Base-by-base conservation (phyloP, 2,329 filamentous ascomycete species). In the Helotiales sp. region DNA sequence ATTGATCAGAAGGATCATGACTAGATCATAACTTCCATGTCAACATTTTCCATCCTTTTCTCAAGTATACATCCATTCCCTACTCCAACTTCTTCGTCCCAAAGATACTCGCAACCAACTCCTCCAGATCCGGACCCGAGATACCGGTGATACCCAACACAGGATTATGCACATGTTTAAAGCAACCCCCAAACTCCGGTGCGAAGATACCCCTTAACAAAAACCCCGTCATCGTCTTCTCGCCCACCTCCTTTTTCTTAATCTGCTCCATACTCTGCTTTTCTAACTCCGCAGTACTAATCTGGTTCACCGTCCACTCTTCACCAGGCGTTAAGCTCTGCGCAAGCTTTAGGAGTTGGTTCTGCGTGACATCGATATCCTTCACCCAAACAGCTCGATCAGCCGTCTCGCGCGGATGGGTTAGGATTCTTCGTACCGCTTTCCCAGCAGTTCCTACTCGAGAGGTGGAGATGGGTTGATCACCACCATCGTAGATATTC, bases 401-500 rank as follows among this genome's bases (percentile, higher is more conserved):
- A 65, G 76, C 76, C 0, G 82, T 85, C 67, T 81, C 76, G 1
- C 78, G 74, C 0, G 76, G 79, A 53, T 83, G 74, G 5, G 69
- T 61, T 2, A 85, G 67, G 2, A 84, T 71, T 0, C 76, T 77
- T 0, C 77, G 75, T 0, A 86, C 74, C 1, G 77, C 79, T 33
- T 78, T 73, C 0, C 69, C 81, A n/a, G 84, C 67, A 1, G 74
- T 75, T 0, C 68, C 61, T 1, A 85, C 70, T 0, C 74, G 79
- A 0, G 80, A 81, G 9, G 73, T 60, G 46, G 74, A 79, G 66
- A 84, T 79, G 9, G 68, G 64, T 2, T 63, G 59, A 31, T 83
- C 73, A 0, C 84, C 84, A 1, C 77, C 78, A 59, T 85, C 80
- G 52, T 74, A 77, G 0, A 86, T 63, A 0, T 68, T 73, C 1